These are phyloP conservation scores for Poteriospumella lacustris DNA, from an alignment of 108 stramenopile species.

Conservation along the genomic window DNA sequence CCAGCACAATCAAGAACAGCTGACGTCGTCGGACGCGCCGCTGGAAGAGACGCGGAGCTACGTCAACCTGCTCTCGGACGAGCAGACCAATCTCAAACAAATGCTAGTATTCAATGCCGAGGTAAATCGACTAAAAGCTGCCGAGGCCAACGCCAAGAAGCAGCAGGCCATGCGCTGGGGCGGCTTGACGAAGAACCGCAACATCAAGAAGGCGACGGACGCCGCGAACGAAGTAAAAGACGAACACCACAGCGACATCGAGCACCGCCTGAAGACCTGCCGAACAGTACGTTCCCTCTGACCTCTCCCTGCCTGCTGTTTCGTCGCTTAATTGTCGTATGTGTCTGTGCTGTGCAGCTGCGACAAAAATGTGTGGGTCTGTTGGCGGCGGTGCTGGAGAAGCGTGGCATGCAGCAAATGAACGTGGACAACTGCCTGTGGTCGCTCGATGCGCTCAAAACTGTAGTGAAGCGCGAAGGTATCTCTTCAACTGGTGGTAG, in stretches of 20 bases:
- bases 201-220: neutral
- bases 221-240: neutral
- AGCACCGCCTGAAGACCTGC: neutral
- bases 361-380: neutral
- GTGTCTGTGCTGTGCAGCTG: neutral
- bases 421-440: constrained; percentile 2
- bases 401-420: neutral
- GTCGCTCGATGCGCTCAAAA: neutral
- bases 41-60: neutral
- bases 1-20: neutral
- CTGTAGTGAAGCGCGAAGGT: neutral
- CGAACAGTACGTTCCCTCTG: neutral
- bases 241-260: neutral
- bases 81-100: neutral
- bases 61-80: neutral
- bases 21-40: neutral
- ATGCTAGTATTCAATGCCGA: neutral
- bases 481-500: too few species aligned
- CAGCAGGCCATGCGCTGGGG: neutral
- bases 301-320: neutral
- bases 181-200: neutral
- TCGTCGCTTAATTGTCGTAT: neutral
- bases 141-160: neutral
- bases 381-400: neutral
- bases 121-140: neutral